Conservation (phyloP, 257 asterid species). For the Handroanthus guayacan region DNA sequence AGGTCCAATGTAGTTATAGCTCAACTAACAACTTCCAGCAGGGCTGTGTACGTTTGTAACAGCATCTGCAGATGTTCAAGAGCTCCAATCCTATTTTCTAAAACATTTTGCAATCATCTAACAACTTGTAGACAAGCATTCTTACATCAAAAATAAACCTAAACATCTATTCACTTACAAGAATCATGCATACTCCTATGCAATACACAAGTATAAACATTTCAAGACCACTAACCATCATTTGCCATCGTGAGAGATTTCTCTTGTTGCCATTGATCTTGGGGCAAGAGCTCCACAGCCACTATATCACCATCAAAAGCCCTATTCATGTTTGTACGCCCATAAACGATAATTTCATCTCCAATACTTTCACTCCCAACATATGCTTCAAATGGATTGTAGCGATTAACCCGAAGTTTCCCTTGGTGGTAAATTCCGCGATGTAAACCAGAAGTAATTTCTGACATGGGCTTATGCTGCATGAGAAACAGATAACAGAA, state of each 20-base stretch:
- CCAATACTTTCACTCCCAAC: conserved; percentile 99
- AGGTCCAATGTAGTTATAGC: conserved; percentile 10
- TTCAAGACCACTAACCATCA: conserved; percentile 65
- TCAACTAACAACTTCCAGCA: not conserved
- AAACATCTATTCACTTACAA: conserved; percentile 9
- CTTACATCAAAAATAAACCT: not conserved
- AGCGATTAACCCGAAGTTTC: conserved; percentile 93
- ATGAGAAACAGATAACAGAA: conserved; percentile 38
- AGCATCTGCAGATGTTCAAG: conserved; percentile 15
- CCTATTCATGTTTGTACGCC: conserved; percentile 93
- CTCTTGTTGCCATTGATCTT: conserved; percentile 90
- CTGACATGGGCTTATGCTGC: conserved; percentile 99
- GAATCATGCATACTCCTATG: not conserved
- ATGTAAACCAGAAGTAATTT: conserved; percentile 95
- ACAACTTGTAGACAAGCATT: conserved; percentile 13
- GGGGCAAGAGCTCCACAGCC: conserved; percentile 92
- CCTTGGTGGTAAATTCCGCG: conserved; percentile 96
- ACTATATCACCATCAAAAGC: conserved; percentile 98
- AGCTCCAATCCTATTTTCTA: conserved; percentile 8
- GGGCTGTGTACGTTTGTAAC: not conserved
- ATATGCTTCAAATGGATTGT: conserved; percentile 98
- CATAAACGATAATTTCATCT: conserved; percentile 87
- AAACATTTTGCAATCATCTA: conserved; percentile 25
- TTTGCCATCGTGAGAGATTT: conserved; percentile 75
- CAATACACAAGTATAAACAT: conserved; percentile 10